Conservation (phyloP, 2,329 filamentous ascomycete genomes). For the Monilinia aucupariae region DNA sequence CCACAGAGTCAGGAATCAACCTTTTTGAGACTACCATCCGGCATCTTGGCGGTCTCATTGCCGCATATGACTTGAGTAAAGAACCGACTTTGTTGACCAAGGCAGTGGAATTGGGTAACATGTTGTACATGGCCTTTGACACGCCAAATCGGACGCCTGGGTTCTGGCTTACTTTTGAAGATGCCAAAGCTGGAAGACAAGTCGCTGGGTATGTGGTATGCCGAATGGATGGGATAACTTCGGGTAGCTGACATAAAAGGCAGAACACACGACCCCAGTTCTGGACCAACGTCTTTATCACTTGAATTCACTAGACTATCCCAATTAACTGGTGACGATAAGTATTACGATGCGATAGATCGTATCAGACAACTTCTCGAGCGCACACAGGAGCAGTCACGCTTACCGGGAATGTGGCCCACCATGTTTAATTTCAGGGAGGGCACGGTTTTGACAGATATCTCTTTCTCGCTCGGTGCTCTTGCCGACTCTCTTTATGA, state of each 20-base stretch:
- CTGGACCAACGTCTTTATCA: constrained; percentile 44
- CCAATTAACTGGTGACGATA: constrained; percentile 53
- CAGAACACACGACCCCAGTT: constrained; percentile 7
- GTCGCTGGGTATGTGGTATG: not conserved
- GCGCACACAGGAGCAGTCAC: constrained; percentile 45
- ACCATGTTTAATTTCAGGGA: constrained; percentile 45
- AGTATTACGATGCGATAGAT: constrained; percentile 55
- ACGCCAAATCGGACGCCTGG: constrained; percentile 14
- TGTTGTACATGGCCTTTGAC: constrained; percentile 41
- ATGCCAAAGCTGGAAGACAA: constrained; percentile 5
- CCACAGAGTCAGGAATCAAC: constrained; percentile 24
- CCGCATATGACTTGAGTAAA: constrained; percentile 35
- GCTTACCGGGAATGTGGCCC: constrained; percentile 57
- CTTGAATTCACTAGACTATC: constrained; percentile 58
- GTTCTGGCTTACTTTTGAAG: constrained; percentile 15
- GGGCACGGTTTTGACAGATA: constrained; percentile 49
- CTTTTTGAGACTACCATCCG: constrained; percentile 39
- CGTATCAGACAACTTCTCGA: constrained; percentile 51
- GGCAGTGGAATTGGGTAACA: constrained; percentile 31
- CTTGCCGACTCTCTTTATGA: constrained; percentile 54
- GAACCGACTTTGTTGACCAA: constrained; percentile 30
- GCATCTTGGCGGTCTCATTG: constrained; percentile 37
- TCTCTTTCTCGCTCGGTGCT: constrained; percentile 50
- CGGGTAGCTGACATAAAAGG: not conserved
- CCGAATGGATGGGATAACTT: not conserved